Evolutionary conservation across 805 yeast genomes (phyloP), one percentile per base, ranked within the genome.

Genomic region (Tetrapisispora fleetii): DNA sequence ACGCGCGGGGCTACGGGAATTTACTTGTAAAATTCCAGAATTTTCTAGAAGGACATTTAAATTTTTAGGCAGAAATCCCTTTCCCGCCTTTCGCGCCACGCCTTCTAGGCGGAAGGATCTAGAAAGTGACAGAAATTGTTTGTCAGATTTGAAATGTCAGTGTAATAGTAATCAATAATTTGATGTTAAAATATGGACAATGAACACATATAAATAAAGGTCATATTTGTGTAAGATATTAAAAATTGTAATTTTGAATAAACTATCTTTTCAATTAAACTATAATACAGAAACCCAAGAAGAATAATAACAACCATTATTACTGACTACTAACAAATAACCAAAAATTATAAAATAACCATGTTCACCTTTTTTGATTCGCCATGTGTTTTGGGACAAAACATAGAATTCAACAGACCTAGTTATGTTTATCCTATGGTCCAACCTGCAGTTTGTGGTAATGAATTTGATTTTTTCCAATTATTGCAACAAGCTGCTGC

Each of bases 301-400:
- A 38, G 35, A 18, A 14, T 36, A 37, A n/a, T 39, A 46, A 11
- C 19, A 40, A 46, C 9, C 24, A 11, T 24, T 43, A 51, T 16
- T 19, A 37, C 40, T 18, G 44, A 18, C 14, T 17, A 19, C 19
- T 10, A 18, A 30, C 17, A 7, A 21, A 30, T 21, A 30, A 42
- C 22, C n/a, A 36, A 42, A 43, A 16, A 39, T 27, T 39, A 43
- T n/a, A 32, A 16, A 27, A 8, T 8, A 40, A 27, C 21, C 48
- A 59, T 60, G 63, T 59, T 54, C 45, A 47, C 53, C 16, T 45
- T 48, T 32, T 38, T 48, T 22, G 51, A 55, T 48, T 52, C 58
- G 21, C 63, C 64, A 48, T 62, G 64, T 48, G 36, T 57, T 37
- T 58, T 60, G 37, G 58, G 30, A 18, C 44, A 41, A 41, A 17